A percentile compares a stretch with the other conserved stretches of the same genome.
These are phyloP conservation scores for Bromus sterilis DNA, from an alignment of 176 grass and related monocot genomes.

Conservation along the genomic window DNA sequence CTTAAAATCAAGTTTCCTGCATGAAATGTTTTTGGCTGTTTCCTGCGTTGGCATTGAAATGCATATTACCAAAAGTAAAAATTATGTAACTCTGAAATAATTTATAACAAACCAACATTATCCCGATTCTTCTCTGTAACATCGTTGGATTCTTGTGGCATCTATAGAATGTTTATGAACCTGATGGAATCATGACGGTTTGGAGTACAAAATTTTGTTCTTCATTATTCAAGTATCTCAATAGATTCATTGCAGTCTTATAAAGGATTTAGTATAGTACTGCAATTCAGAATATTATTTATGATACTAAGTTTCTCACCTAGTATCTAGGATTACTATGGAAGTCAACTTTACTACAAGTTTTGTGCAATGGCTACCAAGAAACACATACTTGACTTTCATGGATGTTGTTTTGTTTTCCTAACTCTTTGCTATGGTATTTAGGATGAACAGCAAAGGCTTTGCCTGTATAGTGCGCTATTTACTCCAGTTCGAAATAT, in stretches of 20 bases:
- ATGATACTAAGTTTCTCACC: background rate
- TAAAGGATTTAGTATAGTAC: background rate
- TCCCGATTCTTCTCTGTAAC: background rate
- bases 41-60: background rate
- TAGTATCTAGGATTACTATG: conserved; percentile 5
- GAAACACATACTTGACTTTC: background rate
- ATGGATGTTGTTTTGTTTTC: background rate
- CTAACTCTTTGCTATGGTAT: conserved; percentile 26
- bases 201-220: background rate
- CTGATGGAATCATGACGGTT: background rate
- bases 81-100: background rate
- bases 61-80: background rate
- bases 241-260: background rate
- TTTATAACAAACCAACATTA: background rate
- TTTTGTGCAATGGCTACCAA: background rate
- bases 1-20: background rate
- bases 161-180: conserved; percentile 7
- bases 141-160: background rate
- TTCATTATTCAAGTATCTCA: background rate
- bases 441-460: conserved; percentile 82
- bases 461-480: conserved; percentile 67
- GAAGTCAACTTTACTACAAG: background rate
- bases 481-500: conserved; percentile 59
- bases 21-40: background rate
- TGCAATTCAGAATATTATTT: background rate